phyloP scores from a whole-genome alignment of 768 basidiomycete species.

The Austroboletus festivus region DNA sequence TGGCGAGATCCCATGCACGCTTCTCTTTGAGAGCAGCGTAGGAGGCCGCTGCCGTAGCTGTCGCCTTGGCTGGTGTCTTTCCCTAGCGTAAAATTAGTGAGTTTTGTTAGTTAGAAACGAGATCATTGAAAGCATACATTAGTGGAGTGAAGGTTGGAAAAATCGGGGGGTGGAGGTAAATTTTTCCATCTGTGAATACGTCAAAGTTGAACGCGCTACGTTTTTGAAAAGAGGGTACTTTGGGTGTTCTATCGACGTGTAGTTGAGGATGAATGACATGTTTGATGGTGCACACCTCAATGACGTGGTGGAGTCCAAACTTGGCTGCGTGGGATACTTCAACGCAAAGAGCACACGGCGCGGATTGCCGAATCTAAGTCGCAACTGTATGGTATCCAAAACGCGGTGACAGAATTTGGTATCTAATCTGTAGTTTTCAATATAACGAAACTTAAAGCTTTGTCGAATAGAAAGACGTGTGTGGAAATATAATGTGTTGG shows the following conservation, averaged over 20 bases:
- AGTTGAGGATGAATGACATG: slow-evolving; percentile 32
- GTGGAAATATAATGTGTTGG: too few species aligned
- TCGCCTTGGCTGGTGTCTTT: slow-evolving; percentile 37
- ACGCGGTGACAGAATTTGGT: too few species aligned
- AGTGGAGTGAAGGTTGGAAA: slow-evolving; percentile 45
- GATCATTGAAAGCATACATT: slow-evolving; percentile 10
- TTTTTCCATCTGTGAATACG: slow-evolving; percentile 46
- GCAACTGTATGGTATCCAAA: too few species aligned
- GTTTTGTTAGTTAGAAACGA: background rate
- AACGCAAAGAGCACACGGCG: too few species aligned
- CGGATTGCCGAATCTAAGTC: too few species aligned
- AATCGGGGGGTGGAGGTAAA: slow-evolving; percentile 68
- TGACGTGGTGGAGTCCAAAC: too few species aligned
- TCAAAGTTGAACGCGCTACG: too few species aligned
- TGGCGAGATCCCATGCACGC: slow-evolving; percentile 84
- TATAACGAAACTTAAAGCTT: too few species aligned
- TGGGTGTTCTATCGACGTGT: slow-evolving; percentile 30
- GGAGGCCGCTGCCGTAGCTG: slow-evolving; percentile 37
- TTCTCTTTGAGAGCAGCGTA: slow-evolving; percentile 70
- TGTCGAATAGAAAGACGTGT: too few species aligned
- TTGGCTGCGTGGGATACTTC: too few species aligned
- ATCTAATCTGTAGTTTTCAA: too few species aligned
- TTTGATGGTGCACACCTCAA: background rate
- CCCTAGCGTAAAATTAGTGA: slow-evolving; percentile 32
- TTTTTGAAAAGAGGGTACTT: slow-evolving; percentile 13